Percentiles rank a stretch among this genome's conserved stretches.
phyloP scores from a whole-genome alignment of 176 grass and related monocot genomes.

The Ampelocalamus luodianensis region DNA sequence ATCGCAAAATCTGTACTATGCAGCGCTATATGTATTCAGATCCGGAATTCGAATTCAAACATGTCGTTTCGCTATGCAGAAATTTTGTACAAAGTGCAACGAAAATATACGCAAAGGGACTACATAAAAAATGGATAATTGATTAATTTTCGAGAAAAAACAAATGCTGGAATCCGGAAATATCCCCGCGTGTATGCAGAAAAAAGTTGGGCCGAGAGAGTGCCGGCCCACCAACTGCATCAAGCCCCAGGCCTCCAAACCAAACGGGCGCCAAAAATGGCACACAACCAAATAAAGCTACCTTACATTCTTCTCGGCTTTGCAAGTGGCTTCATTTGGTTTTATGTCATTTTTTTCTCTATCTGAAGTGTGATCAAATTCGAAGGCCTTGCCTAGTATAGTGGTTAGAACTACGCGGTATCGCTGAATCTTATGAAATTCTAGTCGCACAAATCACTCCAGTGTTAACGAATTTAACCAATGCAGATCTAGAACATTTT shows the following conservation, averaged over 20 bases:
- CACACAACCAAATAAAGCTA: too few relatives aligned
- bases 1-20: not conserved
- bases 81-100: too few relatives aligned
- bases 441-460: not conserved
- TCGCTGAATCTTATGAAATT: constrained; percentile 12
- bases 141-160: too few relatives aligned
- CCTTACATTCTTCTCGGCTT: too few relatives aligned
- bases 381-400: not conserved
- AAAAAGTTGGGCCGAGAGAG: too few relatives aligned
- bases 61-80: not conserved
- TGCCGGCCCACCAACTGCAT: too few relatives aligned
- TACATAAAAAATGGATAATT: too few relatives aligned
- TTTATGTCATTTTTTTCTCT: not conserved
- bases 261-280: too few relatives aligned
- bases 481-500: not conserved
- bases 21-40: not conserved
- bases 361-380: not conserved
- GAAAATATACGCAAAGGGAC: too few relatives aligned
- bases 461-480: not conserved
- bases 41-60: not conserved
- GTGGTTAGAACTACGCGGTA: not conserved
- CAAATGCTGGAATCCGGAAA: too few relatives aligned
- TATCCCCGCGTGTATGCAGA: too few relatives aligned
- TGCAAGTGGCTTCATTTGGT: not conserved
- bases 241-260: too few relatives aligned